Evolutionary conservation across 306 rosid species (phyloP).

Genomic region (Chamaecrista fasciculata): DNA sequence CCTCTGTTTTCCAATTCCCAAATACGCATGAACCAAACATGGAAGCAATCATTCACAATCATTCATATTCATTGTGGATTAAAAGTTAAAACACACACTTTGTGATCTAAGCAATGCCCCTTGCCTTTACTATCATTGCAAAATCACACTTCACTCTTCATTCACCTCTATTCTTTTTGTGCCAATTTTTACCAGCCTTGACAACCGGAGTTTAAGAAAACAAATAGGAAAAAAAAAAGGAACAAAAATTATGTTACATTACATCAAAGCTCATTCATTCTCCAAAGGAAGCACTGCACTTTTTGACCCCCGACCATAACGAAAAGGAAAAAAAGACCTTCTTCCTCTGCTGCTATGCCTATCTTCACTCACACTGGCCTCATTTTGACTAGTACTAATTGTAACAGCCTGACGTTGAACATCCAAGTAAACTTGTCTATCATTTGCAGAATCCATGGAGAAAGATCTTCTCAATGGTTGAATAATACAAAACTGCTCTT

Average conservation of each 20-base stretch:
- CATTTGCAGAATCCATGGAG: constrained; percentile 68
- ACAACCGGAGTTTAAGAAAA: constrained; percentile 17
- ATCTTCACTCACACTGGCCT: constrained; percentile 42
- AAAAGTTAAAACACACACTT: constrained; percentile 24
- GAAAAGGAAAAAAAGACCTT: constrained; percentile 63
- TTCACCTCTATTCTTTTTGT: constrained; percentile 9
- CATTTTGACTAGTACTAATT: constrained; percentile 20
- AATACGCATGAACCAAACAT: constrained; percentile 21
- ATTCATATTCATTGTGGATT: constrained; percentile 42
- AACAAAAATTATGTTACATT: background rate
- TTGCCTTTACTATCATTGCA: constrained; percentile 25
- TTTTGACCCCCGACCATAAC: constrained; percentile 45
- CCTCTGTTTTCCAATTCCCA: constrained; percentile 28
- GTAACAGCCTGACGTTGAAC: constrained; percentile 38
- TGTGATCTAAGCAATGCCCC: constrained; percentile 41
- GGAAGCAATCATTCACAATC: constrained; percentile 40
- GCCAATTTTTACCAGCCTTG: constrained; percentile 19
- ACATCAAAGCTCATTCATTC: constrained; percentile 28
- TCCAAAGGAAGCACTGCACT: constrained; percentile 46
- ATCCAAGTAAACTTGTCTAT: constrained; percentile 47
- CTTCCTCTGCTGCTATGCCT: constrained; percentile 42
- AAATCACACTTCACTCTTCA: constrained; percentile 18
- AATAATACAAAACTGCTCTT: constrained; percentile 54
- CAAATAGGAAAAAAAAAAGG: background rate
- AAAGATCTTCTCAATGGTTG: constrained; percentile 68